Evolutionary conservation across 257 asterid genomes (phyloP).

Genomic region (Linaria vulgaris): DNA sequence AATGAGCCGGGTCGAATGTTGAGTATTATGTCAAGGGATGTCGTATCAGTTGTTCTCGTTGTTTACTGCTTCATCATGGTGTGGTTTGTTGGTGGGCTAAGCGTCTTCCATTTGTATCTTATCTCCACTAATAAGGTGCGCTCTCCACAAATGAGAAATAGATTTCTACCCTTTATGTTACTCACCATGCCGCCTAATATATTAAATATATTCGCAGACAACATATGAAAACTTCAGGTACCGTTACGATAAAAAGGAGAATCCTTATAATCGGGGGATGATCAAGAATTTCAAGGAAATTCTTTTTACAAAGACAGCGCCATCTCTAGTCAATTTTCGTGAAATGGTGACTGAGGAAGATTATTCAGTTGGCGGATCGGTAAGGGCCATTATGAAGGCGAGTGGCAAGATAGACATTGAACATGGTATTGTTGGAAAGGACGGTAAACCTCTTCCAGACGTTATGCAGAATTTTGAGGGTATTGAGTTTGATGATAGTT

Average conservation of each 20-base stretch:
- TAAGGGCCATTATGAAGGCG: no score
- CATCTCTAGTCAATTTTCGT: no score
- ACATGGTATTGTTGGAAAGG: no score
- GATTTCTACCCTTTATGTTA: no score
- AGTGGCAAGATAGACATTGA: no score
- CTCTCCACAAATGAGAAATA: no score
- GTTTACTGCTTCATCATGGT: conserved; percentile 75
- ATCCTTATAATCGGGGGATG: conserved; percentile 83
- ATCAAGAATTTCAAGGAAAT: conserved; percentile 62
- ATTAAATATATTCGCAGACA: conserved; percentile 53
- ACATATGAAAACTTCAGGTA: conserved; percentile 93
- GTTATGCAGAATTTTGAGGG: no score
- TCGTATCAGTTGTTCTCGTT: conserved; percentile 62
- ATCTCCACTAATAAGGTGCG: conserved; percentile 72
- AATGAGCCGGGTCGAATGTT: conserved; percentile 42
- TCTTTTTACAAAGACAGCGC: conserved; percentile 68
- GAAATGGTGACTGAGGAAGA: no score
- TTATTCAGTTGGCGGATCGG: no score
- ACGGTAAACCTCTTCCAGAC: no score
- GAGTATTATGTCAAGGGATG: conserved; percentile 55
- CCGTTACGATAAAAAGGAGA: conserved; percentile 68
- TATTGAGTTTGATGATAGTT: no score
- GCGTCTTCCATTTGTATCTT: conserved; percentile 75
- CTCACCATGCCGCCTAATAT: no score
- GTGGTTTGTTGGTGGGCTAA: conserved; percentile 94